Evolutionary conservation across 768 basidiomycete genomes (phyloP), one percentile per base, ranked within the genome.

Genomic region (Xerocomus spinulosus): DNA sequence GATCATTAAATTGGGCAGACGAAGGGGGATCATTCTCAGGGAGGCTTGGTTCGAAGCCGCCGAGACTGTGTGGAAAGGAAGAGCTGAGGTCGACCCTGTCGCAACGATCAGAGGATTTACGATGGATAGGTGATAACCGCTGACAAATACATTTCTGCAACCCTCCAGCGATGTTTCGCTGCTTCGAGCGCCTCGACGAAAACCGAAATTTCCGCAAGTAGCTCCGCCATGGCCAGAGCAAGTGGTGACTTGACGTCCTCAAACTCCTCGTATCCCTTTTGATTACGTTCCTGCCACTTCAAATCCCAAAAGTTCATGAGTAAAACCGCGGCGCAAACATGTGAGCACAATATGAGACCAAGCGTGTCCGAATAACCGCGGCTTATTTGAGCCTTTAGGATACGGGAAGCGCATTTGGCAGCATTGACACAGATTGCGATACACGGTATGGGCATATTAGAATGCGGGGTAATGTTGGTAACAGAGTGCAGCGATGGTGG

Each of bases 261-360:
- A 5, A 51, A 43, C 23, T 38, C 37, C 15, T 60, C 55, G 15
- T 42, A 40, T 15, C 48, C 57, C 30, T 58, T 61, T 33, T 69
- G 64, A 5, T 49, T 57, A 39, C 69, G 71, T 42, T 77, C 75
- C 51, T 74, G 73, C 42, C 64, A 60, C 55, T 77, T 81, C 42
- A 78, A 53, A 49, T 77, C 73, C 82, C 83, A 85, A n/a, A 79
- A 65, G 37, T 72, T 70, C 46, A 80, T 66, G n/a, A 82, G 62
- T 14, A 85, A 64, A 9, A 79, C 66, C 5, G 73, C 77, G 2
- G 79, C 76, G 33, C 73, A 75, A 33, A 79, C 62, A 53, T 81
- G 74, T 9, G 78, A 70, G 15, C 68, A 66, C 53, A 73, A 64
- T 39, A 78, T 72, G 28, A 79, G 57, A 33, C 55, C 68, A 8